Evolutionary conservation across 2,329 filamentous ascomycete species (phyloP).

Genomic region (Diplocarpon rosae): DNA sequence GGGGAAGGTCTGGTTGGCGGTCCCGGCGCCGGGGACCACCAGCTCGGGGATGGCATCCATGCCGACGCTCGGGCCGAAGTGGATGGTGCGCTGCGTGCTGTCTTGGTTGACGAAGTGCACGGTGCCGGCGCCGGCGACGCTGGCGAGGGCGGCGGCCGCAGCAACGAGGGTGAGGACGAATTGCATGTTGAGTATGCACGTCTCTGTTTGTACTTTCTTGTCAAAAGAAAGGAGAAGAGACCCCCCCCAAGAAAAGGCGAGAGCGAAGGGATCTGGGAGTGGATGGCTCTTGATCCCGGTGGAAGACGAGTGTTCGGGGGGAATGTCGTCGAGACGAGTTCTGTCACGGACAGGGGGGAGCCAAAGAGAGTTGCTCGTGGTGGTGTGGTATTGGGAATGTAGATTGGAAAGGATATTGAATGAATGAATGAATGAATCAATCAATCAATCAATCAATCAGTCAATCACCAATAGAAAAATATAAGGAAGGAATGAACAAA

Average conservation of each 20-base stretch:
- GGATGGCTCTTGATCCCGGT: too few species aligned
- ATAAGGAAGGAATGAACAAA: slow-evolving; percentile 18
- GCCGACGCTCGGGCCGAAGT: slow-evolving; percentile 23
- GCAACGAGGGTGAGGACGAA: slow-evolving; percentile 34
- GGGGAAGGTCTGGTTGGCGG: slow-evolving; percentile 30
- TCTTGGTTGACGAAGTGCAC: slow-evolving; percentile 52
- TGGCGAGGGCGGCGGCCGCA: slow-evolving; percentile 32
- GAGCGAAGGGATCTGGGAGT: too few species aligned
- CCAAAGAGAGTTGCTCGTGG: slow-evolving; percentile 14
- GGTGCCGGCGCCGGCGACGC: slow-evolving; percentile 35
- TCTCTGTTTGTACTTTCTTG: too few species aligned
- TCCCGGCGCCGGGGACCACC: slow-evolving; percentile 15
- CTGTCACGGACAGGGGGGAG: slow-evolving; percentile 15
- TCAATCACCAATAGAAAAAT: slow-evolving; percentile 20
- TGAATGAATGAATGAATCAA: too few species aligned
- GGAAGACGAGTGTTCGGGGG: slow-evolving; percentile 1
- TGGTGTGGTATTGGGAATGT: slow-evolving; percentile 10
- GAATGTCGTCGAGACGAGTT: slow-evolving; percentile 18
- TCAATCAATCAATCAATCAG: too few species aligned
- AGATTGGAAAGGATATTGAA: too few species aligned
- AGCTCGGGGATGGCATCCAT: slow-evolving; percentile 12
- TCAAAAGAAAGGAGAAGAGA: too few species aligned
- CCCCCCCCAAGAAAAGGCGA: slow-evolving; percentile 22
- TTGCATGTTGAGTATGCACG: slow-evolving; percentile 50
- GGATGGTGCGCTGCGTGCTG: slow-evolving; percentile 28